Evolutionary conservation across 352 stramenopile species (phyloP).

Genomic region (Globisporangium lucens): DNA sequence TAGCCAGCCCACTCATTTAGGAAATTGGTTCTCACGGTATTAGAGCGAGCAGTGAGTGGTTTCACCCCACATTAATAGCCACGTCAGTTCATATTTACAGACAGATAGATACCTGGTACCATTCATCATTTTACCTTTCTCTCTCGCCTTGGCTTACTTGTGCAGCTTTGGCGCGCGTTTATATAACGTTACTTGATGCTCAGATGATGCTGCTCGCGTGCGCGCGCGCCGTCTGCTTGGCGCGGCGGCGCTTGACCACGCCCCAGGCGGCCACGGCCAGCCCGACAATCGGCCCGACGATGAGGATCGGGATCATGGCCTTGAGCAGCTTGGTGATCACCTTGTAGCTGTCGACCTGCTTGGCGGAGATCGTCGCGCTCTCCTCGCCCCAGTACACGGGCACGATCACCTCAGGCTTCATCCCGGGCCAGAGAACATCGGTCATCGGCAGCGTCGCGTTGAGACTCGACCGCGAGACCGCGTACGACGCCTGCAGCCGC

Average conservation of each 20-base stretch:
- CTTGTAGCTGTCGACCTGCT: slow-evolving; percentile 47
- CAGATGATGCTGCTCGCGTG: slow-evolving; percentile 30
- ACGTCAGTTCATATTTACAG: slow-evolving; percentile 5
- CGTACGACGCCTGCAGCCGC: slow-evolving; percentile 57
- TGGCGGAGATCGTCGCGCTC: slow-evolving; percentile 34
- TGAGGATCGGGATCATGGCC: slow-evolving; percentile 54
- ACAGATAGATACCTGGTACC: neutral
- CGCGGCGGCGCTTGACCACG: slow-evolving; percentile 41
- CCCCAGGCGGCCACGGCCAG: slow-evolving; percentile 33
- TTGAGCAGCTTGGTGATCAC: slow-evolving; percentile 37
- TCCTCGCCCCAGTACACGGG: slow-evolving; percentile 64
- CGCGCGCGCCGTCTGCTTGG: slow-evolving; percentile 23
- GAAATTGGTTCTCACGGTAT: neutral
- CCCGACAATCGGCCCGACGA: slow-evolving; percentile 52
- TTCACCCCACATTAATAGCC: slow-evolving; percentile 3
- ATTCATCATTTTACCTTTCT: neutral
- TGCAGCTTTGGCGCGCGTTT: neutral
- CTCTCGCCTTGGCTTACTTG: neutral
- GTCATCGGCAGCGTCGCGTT: slow-evolving; percentile 46
- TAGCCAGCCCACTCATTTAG: neutral
- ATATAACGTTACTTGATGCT: slow-evolving; percentile 3
- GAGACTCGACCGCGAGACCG: slow-evolving; percentile 37
- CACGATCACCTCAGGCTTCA: slow-evolving; percentile 54
- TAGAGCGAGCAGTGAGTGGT: neutral
- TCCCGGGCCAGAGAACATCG: slow-evolving; percentile 53